A percentile compares a stretch with the other conserved stretches of the same genome.
These are phyloP conservation scores for Claviceps monticola DNA, from an alignment of 2,329 filamentous ascomycete genomes.

Conservation along the genomic window DNA sequence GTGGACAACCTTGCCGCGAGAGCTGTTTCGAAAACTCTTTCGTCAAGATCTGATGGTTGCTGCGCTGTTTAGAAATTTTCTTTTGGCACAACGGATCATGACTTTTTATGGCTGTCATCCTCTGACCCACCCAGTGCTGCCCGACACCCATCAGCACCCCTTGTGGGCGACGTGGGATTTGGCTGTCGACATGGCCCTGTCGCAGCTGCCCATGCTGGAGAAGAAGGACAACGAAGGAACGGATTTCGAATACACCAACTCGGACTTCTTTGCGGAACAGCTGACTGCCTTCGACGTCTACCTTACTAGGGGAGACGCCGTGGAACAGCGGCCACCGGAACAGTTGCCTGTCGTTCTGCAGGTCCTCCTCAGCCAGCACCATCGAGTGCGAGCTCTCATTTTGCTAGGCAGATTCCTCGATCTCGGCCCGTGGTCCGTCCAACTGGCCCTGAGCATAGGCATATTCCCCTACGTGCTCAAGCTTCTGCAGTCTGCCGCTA, in stretches of 20 bases:
- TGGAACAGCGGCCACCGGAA: conserved; percentile 76
- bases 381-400: conserved; percentile 80
- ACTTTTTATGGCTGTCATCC: conserved; percentile 90
- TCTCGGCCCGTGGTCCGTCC: conserved; percentile 95
- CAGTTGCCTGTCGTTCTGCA: conserved; percentile 93
- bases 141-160: conserved; percentile 86
- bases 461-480: conserved; percentile 99
- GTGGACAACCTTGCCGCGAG: conserved; percentile 85
- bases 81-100: conserved; percentile 92
- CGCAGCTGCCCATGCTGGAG: conserved; percentile 77
- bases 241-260: conserved; percentile 88
- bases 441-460: conserved; percentile 89
- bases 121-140: conserved; percentile 80
- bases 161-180: conserved; percentile 97
- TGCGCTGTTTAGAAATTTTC: conserved; percentile 88
- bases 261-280: conserved; percentile 92
- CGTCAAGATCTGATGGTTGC: conserved; percentile 98
- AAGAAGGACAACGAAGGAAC: conserved; percentile 58
- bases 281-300: conserved; percentile 96
- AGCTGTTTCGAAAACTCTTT: conserved; percentile 93
- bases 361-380: conserved; percentile 88
- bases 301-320: conserved; percentile 63
- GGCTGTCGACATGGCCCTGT: conserved; percentile 86
- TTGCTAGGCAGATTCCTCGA: conserved; percentile 88
- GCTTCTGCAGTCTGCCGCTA: conserved; percentile 82